Percentiles rank a stretch among this genome's conserved stretches.
These are phyloP conservation scores for Boletus tylopilopsis DNA, from an alignment of 768 basidiomycete genomes.

Conservation along the genomic window DNA sequence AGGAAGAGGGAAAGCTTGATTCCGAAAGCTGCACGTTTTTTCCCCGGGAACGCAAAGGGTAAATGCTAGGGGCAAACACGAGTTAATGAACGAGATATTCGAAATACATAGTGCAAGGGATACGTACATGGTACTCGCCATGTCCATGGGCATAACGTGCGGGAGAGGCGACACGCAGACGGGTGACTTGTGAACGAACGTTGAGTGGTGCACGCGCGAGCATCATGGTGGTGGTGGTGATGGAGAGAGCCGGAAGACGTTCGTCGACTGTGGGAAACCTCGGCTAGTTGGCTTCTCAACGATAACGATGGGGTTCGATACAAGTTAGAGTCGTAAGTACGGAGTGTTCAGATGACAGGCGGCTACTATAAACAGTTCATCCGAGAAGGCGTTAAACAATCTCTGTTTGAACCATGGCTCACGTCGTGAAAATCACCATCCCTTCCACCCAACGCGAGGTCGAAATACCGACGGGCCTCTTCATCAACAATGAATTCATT, in stretches of 20 bases:
- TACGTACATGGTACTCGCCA: slow-evolving; percentile 48
- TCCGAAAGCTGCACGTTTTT: slow-evolving; percentile 46
- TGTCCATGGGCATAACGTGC: slow-evolving; percentile 50
- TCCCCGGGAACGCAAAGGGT: slow-evolving; percentile 51
- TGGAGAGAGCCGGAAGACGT: slow-evolving; percentile 15
- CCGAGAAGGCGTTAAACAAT: background rate
- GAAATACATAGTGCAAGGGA: background rate
- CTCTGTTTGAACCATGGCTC: slow-evolving; percentile 40
- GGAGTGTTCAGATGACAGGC: too few relatives aligned
- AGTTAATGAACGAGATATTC: slow-evolving; percentile 2
- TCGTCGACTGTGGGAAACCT: slow-evolving; percentile 18
- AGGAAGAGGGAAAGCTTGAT: slow-evolving; percentile 37
- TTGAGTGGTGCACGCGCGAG: slow-evolving; percentile 41
- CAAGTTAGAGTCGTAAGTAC: too few relatives aligned
- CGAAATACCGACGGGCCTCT: slow-evolving; percentile 75
- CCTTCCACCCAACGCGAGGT: slow-evolving; percentile 46
- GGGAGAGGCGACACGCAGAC: slow-evolving; percentile 22
- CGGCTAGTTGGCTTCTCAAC: too few relatives aligned
- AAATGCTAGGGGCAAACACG: slow-evolving; percentile 40
- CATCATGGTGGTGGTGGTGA: slow-evolving; percentile 28
- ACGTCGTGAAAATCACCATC: slow-evolving; percentile 37
- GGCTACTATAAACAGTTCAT: slow-evolving; percentile 13
- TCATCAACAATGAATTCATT: slow-evolving; percentile 90
- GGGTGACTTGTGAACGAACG: slow-evolving; percentile 38
- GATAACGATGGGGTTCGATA: too few relatives aligned